Evolutionary conservation across 169 alveolate species (phyloP).

Genomic region (Cryptosporidium sp.): DNA sequence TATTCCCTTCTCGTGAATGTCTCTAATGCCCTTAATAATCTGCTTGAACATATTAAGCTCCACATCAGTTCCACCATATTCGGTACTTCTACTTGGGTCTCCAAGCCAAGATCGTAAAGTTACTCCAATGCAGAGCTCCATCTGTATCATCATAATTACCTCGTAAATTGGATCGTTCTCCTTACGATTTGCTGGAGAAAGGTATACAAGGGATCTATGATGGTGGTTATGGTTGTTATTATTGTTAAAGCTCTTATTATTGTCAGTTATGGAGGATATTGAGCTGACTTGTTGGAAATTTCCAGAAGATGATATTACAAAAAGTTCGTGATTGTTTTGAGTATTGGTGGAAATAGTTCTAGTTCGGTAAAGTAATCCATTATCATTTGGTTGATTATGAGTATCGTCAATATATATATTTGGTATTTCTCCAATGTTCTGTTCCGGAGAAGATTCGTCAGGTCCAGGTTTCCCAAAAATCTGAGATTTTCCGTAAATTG

Average conservation of each 20-base stretch:
- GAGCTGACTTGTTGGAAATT: not conserved
- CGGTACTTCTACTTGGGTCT: slow-evolving; percentile 61
- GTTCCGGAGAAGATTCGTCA: not conserved
- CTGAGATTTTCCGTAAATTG: not conserved
- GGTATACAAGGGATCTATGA: slow-evolving; percentile 55
- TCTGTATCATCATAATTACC: slow-evolving; percentile 82
- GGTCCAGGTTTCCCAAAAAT: not conserved
- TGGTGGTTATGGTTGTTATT: slow-evolving; percentile 1
- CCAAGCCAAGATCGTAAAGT: slow-evolving; percentile 90
- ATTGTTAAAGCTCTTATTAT: not conserved
- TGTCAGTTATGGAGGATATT: not conserved
- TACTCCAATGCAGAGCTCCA: slow-evolving; percentile 89
- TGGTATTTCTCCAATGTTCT: not conserved
- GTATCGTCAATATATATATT: not conserved
- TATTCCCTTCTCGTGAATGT: slow-evolving; percentile 88
- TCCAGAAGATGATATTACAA: slow-evolving; percentile 9
- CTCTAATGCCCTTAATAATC: slow-evolving; percentile 88
- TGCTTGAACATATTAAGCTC: slow-evolving; percentile 87
- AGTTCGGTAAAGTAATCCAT: slow-evolving; percentile 64
- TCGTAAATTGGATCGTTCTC: slow-evolving; percentile 55
- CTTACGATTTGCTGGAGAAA: slow-evolving; percentile 56
- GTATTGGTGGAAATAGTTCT: slow-evolving; percentile 13
- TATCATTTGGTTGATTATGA: not conserved
- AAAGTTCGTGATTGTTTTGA: not conserved
- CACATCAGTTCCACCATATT: slow-evolving; percentile 74